Percentiles rank a stretch among this genome's conserved stretches.
phyloP scores from a whole-genome alignment of 371 early-diverging fungal species.

The Catenaria anguillulae region DNA sequence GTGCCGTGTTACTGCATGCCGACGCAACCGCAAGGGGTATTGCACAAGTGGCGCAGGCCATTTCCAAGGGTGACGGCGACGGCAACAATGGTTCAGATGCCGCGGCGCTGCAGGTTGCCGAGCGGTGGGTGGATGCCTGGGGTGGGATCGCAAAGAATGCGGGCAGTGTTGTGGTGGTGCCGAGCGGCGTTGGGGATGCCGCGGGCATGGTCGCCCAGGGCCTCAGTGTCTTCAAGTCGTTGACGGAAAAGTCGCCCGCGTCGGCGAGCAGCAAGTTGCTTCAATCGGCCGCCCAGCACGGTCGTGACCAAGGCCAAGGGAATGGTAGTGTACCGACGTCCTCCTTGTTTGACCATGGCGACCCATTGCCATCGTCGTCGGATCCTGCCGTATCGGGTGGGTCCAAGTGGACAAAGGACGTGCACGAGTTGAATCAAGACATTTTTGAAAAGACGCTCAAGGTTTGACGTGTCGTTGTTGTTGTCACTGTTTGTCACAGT shows the following conservation, averaged over 20 bases:
- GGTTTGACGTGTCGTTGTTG: too few species aligned
- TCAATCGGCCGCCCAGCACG: too few species aligned
- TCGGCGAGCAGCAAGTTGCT: not conserved
- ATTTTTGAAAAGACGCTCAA: not conserved
- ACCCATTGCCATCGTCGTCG: not conserved
- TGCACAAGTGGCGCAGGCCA: slow-evolving; percentile 59
- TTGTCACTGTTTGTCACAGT: too few species aligned
- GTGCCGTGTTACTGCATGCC: slow-evolving; percentile 63
- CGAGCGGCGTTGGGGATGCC: not conserved
- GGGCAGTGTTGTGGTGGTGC: not conserved
- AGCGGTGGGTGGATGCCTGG: slow-evolving; percentile 92
- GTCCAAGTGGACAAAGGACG: not conserved
- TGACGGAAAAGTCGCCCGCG: not conserved
- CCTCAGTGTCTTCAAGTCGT: slow-evolving; percentile 3
- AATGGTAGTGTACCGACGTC: not conserved
- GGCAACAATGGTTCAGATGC: slow-evolving; percentile 49
- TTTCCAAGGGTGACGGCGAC: slow-evolving; percentile 18
- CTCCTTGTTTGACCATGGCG: not conserved
- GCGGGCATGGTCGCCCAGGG: slow-evolving; percentile 1
- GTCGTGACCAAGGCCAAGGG: too few species aligned
- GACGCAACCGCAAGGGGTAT: slow-evolving; percentile 71
- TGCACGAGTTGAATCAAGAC: not conserved
- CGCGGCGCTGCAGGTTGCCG: slow-evolving; percentile 86
- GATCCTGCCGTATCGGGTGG: too few species aligned
- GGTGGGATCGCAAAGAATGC: slow-evolving; percentile 13